Conservation (phyloP, 768 basidiomycete genomes). For the Clitopilus passeckerianus region DNA sequence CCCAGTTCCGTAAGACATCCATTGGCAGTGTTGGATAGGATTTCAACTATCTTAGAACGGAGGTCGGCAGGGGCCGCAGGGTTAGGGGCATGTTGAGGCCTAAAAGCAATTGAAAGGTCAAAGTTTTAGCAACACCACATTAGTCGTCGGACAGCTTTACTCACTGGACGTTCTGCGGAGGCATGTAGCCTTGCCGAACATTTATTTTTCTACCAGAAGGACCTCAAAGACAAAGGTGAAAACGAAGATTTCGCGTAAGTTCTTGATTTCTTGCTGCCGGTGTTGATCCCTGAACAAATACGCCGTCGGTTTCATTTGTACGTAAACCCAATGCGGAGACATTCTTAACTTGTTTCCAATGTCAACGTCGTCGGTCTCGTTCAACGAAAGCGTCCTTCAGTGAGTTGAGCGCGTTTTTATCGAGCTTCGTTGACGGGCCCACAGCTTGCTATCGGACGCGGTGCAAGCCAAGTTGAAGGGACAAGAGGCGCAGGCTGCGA, state of each 20-base stretch:
- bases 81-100: not conserved
- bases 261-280: too few relatives aligned
- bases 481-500: not conserved
- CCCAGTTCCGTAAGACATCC: conserved; percentile 43
- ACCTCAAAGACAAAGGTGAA: not conserved
- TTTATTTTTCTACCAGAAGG: not conserved
- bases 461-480: not conserved
- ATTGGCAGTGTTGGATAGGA: conserved; percentile 39
- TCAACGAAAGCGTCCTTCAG: not conserved
- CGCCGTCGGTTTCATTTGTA: not conserved
- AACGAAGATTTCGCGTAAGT: not conserved
- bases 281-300: not conserved
- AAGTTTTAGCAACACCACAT: too few relatives aligned
- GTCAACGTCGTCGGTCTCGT: not conserved
- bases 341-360: not conserved
- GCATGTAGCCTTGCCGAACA: not conserved
- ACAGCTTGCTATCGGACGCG: not conserved
- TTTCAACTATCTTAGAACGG: conserved; percentile 34
- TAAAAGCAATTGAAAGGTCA: not conserved
- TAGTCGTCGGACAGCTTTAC: not conserved
- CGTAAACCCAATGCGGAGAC: not conserved
- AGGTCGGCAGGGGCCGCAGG: conserved; percentile 10
- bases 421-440: not conserved
- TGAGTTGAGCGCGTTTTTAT: not conserved
- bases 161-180: not conserved